These are phyloP conservation scores for Podila minutissima DNA, from an alignment of 192 early-diverging fungal species.

Conservation along the genomic window DNA sequence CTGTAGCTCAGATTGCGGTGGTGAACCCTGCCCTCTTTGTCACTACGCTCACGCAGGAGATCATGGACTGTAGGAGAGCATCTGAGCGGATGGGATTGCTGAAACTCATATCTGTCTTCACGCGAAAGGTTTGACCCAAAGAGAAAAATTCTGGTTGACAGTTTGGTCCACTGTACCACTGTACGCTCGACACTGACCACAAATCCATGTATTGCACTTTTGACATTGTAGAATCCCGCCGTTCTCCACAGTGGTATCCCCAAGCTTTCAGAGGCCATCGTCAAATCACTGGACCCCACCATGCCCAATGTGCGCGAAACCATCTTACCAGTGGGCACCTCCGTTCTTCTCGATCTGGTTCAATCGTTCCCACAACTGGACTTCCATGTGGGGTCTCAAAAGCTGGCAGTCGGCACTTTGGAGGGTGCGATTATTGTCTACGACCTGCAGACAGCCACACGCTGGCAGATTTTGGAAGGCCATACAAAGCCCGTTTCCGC, in stretches of 20 bases:
- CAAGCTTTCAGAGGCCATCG: constrained; percentile 77
- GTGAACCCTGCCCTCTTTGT: constrained; percentile 75
- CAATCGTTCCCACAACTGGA: constrained; percentile 76
- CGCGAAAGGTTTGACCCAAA: constrained; percentile 65
- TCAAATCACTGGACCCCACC: constrained; percentile 87
- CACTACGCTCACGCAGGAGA: constrained; percentile 78
- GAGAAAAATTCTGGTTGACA: not conserved
- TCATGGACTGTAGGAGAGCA: constrained; percentile 70
- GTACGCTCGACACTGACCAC: too few species aligned
- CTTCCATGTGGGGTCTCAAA: constrained; percentile 79
- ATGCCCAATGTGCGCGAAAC: constrained; percentile 74
- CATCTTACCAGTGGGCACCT: constrained; percentile 67
- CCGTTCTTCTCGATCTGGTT: constrained; percentile 68
- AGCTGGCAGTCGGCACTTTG: constrained; percentile 78
- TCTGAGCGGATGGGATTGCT: constrained; percentile 67
- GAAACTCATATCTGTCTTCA: constrained; percentile 77
- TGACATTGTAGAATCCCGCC: constrained; percentile 66
- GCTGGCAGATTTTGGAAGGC: constrained; percentile 80
- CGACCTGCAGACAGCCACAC: constrained; percentile 86
- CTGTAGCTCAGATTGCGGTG: constrained; percentile 77
- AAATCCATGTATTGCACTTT: not conserved
- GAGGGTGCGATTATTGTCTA: constrained; percentile 83
- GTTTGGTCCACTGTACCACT: too few species aligned
- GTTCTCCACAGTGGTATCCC: constrained; percentile 71
- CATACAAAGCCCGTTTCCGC: constrained; percentile 73